These are phyloP conservation scores for Dioscorea zingiberensis DNA, from an alignment of 106 monocot species.

Conservation along the genomic window DNA sequence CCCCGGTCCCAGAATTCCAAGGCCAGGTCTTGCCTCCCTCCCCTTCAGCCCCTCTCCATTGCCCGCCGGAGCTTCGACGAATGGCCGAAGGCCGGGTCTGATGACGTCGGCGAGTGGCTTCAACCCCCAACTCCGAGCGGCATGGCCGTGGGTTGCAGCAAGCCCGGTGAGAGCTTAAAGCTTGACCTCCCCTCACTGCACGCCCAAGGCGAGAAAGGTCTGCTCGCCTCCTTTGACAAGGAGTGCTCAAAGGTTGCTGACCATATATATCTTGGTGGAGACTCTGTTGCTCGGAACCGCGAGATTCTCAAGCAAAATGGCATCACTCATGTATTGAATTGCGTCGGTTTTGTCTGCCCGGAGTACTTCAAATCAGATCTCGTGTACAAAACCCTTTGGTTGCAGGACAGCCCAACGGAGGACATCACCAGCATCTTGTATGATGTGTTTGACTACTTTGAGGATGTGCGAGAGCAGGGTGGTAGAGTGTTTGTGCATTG, in stretches of 20 bases:
- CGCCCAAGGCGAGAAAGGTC: conserved; percentile 35
- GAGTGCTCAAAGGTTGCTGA: conserved; percentile 98
- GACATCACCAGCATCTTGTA: conserved; percentile 94
- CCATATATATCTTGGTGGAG: conserved; percentile 89
- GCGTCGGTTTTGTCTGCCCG: conserved; percentile 84
- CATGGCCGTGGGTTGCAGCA: neutral
- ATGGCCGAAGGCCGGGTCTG: conserved; percentile 83
- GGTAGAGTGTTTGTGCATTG: conserved; percentile 91
- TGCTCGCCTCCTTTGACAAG: conserved; percentile 85
- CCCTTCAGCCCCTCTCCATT: conserved; percentile 86
- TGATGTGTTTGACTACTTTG: conserved; percentile 98
- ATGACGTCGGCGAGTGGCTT: conserved; percentile 82
- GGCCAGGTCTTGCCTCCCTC: conserved; percentile 65
- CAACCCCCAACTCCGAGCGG: conserved; percentile 57
- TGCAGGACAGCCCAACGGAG: conserved; percentile 84
- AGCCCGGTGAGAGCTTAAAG: conserved; percentile 33
- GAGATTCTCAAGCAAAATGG: conserved; percentile 80
- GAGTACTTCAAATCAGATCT: conserved; percentile 94
- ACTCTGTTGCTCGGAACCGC: conserved; percentile 73
- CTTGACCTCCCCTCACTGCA: conserved; percentile 41
- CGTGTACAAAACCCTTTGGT: conserved; percentile 92
- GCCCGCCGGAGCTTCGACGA: conserved; percentile 69
- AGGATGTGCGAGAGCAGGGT: conserved; percentile 76
- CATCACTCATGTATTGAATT: conserved; percentile 92
- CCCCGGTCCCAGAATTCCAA: conserved; percentile 56